Base-by-base conservation (phyloP, 2,329 filamentous ascomycete species). In the Ophiostoma triangulosporum region DNA sequence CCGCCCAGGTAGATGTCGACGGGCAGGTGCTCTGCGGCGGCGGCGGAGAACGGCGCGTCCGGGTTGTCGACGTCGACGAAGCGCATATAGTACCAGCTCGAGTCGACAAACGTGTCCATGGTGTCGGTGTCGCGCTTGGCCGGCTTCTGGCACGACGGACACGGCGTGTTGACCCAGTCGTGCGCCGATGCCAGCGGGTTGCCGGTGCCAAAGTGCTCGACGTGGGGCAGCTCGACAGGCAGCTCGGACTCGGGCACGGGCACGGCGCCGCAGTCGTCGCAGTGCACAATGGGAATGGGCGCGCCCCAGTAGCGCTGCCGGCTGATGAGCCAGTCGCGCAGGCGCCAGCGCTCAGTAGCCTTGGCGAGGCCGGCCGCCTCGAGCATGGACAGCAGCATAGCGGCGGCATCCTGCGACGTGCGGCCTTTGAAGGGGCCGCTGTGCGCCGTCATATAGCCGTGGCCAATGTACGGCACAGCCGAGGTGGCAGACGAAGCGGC, bases 71-170 rank as follows among this genome's bases (percentile, higher is more conserved):
- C 72, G 61, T 94, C 87, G 27, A 83, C 68, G 61, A 88, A 95
- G 12, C 88, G 79, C 69, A 90, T 80, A 63, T 83, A 95, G 66
- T 95, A 95, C 89, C 89, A 95, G 52, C 88, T 94, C 1, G 88
- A 95, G 68, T 95, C 89, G 57, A 95, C 89, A 68, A 95, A 95
- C 0, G 89, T 95, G 66, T 95, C 89, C 89, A 95, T 95, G 3
- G 89, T 95, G 65, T 95, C 89, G 0, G 89, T 95, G 59, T 95
- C 89, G 58, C 89, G 78, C 64, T 81, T 84, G 6, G 87, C 89
- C 24, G 79, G 69, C 1, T 77, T 74, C 15, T 76, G 70, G 62
- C 89, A 95, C 60, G 78, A 78, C 5, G 89, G 89, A 63, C 89
- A 95, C 3, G 73, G 66, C 0, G 82, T 86, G 60, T 89, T 80